Evolutionary conservation across 768 basidiomycete species (phyloP).

Genomic region (Pholiota molesta): DNA sequence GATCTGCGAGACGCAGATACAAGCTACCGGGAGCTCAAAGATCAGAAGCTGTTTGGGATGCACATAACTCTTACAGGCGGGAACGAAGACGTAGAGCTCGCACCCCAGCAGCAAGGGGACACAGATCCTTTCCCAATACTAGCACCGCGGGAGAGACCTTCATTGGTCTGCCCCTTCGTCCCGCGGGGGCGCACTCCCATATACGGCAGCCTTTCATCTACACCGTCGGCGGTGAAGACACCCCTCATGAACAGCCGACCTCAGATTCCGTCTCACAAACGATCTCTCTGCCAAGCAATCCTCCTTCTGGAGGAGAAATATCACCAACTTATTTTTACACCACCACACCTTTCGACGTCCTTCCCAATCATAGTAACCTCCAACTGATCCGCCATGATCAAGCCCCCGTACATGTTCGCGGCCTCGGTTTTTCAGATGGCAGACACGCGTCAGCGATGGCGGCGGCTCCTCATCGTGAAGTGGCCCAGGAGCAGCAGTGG

Average conservation of each 20-base stretch:
- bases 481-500: conserved; percentile 15
- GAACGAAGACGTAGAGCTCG: neutral
- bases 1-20: conserved; percentile 60
- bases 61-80: conserved; percentile 46
- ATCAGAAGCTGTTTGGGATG: conserved; percentile 53
- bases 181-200: conserved; percentile 37
- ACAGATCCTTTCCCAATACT: conserved; percentile 7
- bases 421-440: neutral
- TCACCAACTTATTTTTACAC: conserved; percentile 42
- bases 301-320: conserved; percentile 9
- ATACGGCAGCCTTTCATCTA: conserved; percentile 35
- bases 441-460: neutral
- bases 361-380: neutral
- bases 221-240: conserved; percentile 24
- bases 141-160: conserved; percentile 23
- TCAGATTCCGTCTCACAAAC: neutral
- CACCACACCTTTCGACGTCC: conserved; percentile 18
- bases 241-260: conserved; percentile 15
- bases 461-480: neutral
- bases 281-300: neutral
- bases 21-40: conserved; percentile 55
- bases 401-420: neutral
- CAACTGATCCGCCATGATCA: neutral
- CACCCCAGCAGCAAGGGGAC: neutral
- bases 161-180: conserved; percentile 24